Evolutionary conservation across 2,329 filamentous ascomycete species (phyloP), one percentile per base, ranked within the genome.

Genomic region (Xylariaceae sp.): DNA sequence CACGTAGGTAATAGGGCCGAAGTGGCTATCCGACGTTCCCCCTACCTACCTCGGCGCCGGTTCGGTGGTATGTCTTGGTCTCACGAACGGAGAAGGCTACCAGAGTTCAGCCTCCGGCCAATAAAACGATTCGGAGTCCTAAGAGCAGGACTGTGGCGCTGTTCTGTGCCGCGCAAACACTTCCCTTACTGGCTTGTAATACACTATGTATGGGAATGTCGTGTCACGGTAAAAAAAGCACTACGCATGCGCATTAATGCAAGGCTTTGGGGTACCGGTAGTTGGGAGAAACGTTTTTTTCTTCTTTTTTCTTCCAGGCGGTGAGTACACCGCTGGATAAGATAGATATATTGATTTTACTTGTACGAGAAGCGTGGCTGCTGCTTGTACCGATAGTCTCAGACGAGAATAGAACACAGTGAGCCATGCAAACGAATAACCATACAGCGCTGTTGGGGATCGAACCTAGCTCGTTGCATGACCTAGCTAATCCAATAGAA

Each of bases 201-300:
- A 28, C 19, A 37, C 16, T 43, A 12, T 23, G 17, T 29, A 23
- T 11, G 31, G 29, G 14, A 29, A 56, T 48, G 57, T 44, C 21
- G 57, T 56, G 47, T 34, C 41, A 53, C 57, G 28, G 29, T 21
- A 34, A 16, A 52, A 56, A 21, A 52, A 56, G 40, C 29, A 44
- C 41, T n/a, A 37, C 41, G 41, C 24, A 19, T n/a, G 31, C 41
- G 41, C 24, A 19, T 40, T 17, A 16, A 56, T 44, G 28, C 26
- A 55, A 47, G 26, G 12, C 19, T 48, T 46, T 31, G 6, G n/a
- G n/a, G n/a, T n/a, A n/a, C n/a, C n/a, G n/a, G 28, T 31, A 31
- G 28, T 6, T 31, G 6, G 28, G 28, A 12, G 6, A 12, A 12
- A 12, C 28, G 28, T 12, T 31, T 31, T 7, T 31, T 31, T 7